These are phyloP conservation scores for Orbilia brochopaga DNA, from an alignment of 2,329 filamentous ascomycete species.

Conservation along the genomic window DNA sequence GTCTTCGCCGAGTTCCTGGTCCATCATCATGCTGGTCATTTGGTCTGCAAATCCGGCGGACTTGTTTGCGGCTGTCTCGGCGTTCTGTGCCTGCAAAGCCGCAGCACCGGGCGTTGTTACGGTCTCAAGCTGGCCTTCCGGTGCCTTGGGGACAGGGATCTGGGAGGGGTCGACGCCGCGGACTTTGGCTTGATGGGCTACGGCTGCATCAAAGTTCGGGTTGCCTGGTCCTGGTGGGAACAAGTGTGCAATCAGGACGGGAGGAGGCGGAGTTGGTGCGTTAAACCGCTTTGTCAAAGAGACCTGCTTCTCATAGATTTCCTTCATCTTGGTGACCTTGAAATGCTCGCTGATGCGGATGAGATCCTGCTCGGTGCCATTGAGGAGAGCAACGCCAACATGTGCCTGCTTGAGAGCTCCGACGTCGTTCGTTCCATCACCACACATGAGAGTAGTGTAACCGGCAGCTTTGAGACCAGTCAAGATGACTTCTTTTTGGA, in stretches of 20 bases:
- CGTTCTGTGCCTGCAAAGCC: slow-evolving; percentile 62
- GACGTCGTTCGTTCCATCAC: slow-evolving; percentile 97
- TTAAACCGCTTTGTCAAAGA: slow-evolving; percentile 93
- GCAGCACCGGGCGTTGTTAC: slow-evolving; percentile 72
- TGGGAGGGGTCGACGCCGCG: slow-evolving; percentile 71
- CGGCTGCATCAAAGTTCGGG: slow-evolving; percentile 90
- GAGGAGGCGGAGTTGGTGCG: slow-evolving; percentile 88
- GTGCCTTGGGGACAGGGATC: slow-evolving; percentile 30
- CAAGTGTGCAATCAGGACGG: slow-evolving; percentile 87
- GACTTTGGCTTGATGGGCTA: slow-evolving; percentile 80
- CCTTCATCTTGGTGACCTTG: slow-evolving; percentile 96
- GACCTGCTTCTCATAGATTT: slow-evolving; percentile 95
- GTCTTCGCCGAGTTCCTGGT: slow-evolving; percentile 76
- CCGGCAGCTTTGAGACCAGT: slow-evolving; percentile 93
- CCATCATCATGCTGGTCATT: slow-evolving; percentile 88
- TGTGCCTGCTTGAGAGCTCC: slow-evolving; percentile 97
- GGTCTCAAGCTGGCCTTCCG: slow-evolving; percentile 63
- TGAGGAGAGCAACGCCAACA: slow-evolving; percentile 92
- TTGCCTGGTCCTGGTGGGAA: slow-evolving; percentile 90
- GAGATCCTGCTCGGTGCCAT: slow-evolving; percentile 89
- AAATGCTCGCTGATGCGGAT: slow-evolving; percentile 90
- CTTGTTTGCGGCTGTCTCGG: slow-evolving; percentile 69
- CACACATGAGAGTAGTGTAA: slow-evolving; percentile 98
- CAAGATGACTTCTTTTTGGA: slow-evolving; percentile 98
- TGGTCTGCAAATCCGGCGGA: slow-evolving; percentile 83